phyloP scores from a whole-genome alignment of 768 basidiomycete species.

The Tephrocybe sp. region DNA sequence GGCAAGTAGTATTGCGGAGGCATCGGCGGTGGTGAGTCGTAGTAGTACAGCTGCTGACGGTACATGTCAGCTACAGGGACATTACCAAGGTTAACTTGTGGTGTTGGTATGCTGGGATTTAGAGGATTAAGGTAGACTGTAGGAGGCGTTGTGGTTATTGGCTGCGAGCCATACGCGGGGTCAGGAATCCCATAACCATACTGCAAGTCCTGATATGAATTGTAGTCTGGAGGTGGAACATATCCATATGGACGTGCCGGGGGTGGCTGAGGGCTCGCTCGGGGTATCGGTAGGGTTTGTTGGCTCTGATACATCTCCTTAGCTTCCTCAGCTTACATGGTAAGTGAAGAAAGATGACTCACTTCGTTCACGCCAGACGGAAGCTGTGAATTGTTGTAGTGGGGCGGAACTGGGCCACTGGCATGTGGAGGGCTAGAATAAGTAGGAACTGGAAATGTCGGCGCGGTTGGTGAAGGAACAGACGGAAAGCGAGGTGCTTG shows the following conservation, averaged over 20 bases:
- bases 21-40: slow-evolving; percentile 38
- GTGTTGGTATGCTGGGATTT: slow-evolving; percentile 7
- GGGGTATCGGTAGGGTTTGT: slow-evolving; percentile 22
- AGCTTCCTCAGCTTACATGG: slow-evolving; percentile 32
- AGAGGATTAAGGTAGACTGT: slow-evolving; percentile 43
- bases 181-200: slow-evolving; percentile 54
- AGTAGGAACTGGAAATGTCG: slow-evolving; percentile 23
- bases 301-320: slow-evolving; percentile 20
- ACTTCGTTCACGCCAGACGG: slow-evolving; percentile 48
- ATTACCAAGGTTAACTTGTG: slow-evolving; percentile 26
- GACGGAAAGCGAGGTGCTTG: slow-evolving; percentile 37
- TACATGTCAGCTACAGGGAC: slow-evolving; percentile 34
- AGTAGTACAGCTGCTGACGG: slow-evolving; percentile 58
- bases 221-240: slow-evolving; percentile 54
- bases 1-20: slow-evolving; percentile 63
- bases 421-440: slow-evolving; percentile 21
- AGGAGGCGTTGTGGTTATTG: slow-evolving; percentile 40
- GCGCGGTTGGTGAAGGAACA: slow-evolving; percentile 43
- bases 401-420: not conserved
- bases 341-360: slow-evolving; percentile 54
- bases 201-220: slow-evolving; percentile 53
- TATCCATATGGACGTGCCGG: slow-evolving; percentile 48
- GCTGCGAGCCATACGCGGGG: slow-evolving; percentile 48
- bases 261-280: slow-evolving; percentile 30
- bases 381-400: slow-evolving; percentile 25